Conservation (phyloP, 1,284 basidiomycete genomes). For the Leccinum pachyderme region DNA sequence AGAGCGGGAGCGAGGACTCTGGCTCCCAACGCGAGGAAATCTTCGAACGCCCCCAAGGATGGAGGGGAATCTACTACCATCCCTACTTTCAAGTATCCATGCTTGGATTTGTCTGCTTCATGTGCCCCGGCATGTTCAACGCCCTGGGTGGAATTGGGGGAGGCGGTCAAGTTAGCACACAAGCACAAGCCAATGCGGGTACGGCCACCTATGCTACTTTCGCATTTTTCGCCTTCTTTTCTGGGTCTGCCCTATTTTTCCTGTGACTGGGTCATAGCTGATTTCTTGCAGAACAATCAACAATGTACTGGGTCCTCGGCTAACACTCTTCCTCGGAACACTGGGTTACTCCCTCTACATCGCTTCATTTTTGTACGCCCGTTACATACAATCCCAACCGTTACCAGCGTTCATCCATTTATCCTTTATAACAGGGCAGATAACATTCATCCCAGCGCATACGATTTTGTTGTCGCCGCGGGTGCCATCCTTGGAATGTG, state of each 20-base stretch:
- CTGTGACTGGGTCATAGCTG: background rate
- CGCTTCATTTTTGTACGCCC: constrained; percentile 62
- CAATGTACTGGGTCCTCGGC: constrained; percentile 71
- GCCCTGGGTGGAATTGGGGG: constrained; percentile 56
- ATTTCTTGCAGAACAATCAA: constrained; percentile 57
- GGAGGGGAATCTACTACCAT: constrained; percentile 36
- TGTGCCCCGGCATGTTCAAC: constrained; percentile 36
- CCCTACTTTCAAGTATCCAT: constrained; percentile 38
- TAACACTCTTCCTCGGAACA: constrained; percentile 72
- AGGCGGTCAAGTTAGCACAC: constrained; percentile 63
- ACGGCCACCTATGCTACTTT: constrained; percentile 70
- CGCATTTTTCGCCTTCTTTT: constrained; percentile 50
- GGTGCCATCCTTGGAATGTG: constrained; percentile 83
- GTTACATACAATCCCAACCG: background rate
- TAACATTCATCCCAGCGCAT: constrained; percentile 62
- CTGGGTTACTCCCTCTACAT: constrained; percentile 74
- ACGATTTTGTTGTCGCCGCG: constrained; percentile 68
- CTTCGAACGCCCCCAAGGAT: constrained; percentile 32
- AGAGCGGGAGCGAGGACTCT: constrained; percentile 24
- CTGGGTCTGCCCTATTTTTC: constrained; percentile 25
- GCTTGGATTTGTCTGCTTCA: constrained; percentile 46
- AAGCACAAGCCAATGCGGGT: constrained; percentile 63
- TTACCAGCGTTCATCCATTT: background rate
- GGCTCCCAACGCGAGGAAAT: constrained; percentile 19
- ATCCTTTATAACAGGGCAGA: constrained; percentile 43